Percentiles rank a stretch among this genome's conserved stretches.
These are phyloP conservation scores for Botrytis paeoniae DNA, from an alignment of 2,329 filamentous ascomycete genomes.

Conservation along the genomic window DNA sequence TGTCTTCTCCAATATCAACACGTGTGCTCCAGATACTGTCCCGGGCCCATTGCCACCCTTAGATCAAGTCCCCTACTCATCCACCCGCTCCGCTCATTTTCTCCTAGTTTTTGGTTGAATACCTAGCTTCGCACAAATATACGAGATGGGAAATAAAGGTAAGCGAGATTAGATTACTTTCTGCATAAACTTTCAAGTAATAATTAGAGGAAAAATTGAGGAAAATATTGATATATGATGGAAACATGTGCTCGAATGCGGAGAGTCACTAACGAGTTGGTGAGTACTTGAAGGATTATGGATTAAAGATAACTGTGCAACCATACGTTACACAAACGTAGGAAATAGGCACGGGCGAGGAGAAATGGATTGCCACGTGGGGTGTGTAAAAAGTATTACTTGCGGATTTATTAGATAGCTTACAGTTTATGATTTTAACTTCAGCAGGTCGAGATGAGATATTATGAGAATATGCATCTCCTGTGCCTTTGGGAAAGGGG, in stretches of 20 bases:
- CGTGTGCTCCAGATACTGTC: neutral
- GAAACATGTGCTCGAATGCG: neutral
- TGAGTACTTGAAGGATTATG: neutral
- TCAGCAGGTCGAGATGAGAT: neutral
- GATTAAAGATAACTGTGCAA: slow-evolving; percentile 3
- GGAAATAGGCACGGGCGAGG: neutral
- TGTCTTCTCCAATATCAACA: neutral
- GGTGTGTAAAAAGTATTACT: too few species aligned
- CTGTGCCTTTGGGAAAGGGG: neutral
- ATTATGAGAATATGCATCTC: neutral
- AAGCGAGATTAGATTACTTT: neutral
- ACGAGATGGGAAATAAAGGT: neutral
- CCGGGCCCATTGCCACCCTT: neutral
- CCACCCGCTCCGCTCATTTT: neutral
- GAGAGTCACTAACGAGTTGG: neutral
- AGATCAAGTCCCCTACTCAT: neutral
- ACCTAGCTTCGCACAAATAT: neutral
- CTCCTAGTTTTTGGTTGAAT: neutral
- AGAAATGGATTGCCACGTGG: slow-evolving; percentile 1
- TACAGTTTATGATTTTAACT: neutral
- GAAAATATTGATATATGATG: neutral
- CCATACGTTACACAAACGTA: neutral
- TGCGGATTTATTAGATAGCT: neutral
- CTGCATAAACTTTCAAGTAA: neutral
- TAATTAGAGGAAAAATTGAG: neutral